These are phyloP conservation scores for Senna siamea DNA, from an alignment of 306 rosid species.

Conservation along the genomic window DNA sequence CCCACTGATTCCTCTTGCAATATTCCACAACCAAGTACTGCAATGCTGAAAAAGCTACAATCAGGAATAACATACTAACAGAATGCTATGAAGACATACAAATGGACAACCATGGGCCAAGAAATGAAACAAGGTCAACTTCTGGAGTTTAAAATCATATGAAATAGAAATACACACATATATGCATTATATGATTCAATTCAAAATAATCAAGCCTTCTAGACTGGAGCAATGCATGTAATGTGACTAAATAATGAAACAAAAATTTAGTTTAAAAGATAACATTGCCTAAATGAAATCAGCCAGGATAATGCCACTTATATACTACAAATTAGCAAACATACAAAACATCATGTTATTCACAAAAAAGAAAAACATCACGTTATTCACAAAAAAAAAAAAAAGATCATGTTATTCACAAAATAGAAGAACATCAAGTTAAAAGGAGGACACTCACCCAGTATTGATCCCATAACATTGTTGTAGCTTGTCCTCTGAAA, in stretches of 20 bases:
- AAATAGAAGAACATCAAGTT: conserved; percentile 31
- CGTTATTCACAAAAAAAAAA: too few species aligned
- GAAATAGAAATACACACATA: neutral
- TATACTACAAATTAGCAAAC: conserved; percentile 16
- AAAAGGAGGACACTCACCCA: conserved; percentile 57
- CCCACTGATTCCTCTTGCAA: conserved; percentile 87
- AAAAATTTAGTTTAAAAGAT: conserved; percentile 22
- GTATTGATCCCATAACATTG: conserved; percentile 84
- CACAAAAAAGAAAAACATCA: too few species aligned
- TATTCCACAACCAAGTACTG: conserved; percentile 98
- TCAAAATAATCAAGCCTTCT: conserved; percentile 16
- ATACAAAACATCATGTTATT: conserved; percentile 29
- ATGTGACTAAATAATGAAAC: conserved; percentile 1
- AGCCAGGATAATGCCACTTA: conserved; percentile 14
- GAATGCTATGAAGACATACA: conserved; percentile 22
- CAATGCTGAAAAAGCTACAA: conserved; percentile 45
- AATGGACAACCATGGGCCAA: conserved; percentile 12
- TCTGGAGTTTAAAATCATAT: neutral
- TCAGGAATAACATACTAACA: conserved; percentile 40
- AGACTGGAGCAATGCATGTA: conserved; percentile 2
- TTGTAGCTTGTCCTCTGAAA: conserved; percentile 89
- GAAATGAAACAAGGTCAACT: conserved; percentile 14
- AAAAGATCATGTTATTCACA: too few species aligned
- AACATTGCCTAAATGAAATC: conserved; percentile 9
- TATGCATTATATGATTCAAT: neutral